A percentile compares a stretch with the other conserved stretches of the same genome.
Evolutionary conservation across 305 asterid species (phyloP).

Genomic region (Fraxinus platypoda): DNA sequence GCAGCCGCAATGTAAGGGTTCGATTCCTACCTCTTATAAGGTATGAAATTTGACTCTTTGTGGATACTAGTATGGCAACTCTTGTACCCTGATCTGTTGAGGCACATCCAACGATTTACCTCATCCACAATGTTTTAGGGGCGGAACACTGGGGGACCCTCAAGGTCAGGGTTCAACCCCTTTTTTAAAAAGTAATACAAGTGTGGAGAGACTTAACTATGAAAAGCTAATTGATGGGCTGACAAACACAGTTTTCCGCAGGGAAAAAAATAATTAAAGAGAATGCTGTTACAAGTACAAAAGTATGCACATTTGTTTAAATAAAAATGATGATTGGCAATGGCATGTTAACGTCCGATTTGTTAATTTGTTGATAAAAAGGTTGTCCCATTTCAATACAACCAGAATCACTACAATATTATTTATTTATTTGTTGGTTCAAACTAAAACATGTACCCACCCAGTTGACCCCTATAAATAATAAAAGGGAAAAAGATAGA

Average conservation of each 20-base stretch:
- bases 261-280: neutral
- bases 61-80: too few species aligned
- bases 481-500: neutral
- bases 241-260: constrained; percentile 18
- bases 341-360: neutral
- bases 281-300: neutral
- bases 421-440: neutral
- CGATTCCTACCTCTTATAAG: too few species aligned
- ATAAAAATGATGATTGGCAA: constrained; percentile 18
- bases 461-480: neutral
- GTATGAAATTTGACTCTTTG: too few species aligned
- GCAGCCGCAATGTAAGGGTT: too few species aligned
- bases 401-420: neutral
- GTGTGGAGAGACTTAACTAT: neutral
- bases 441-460: neutral
- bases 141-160: too few species aligned
- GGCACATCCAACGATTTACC: too few species aligned
- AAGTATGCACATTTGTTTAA: constrained; percentile 10
- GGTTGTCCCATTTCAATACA: constrained; percentile 38
- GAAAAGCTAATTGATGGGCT: constrained; percentile 6
- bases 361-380: constrained; percentile 18
- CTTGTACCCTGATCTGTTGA: too few species aligned
- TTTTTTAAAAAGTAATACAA: neutral
- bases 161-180: too few species aligned
- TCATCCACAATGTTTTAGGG: too few species aligned